Evolutionary conservation across 176 grass and related monocot genomes (phyloP), one percentile per base, ranked within the genome.

Genomic region (Oryza longistaminata): DNA sequence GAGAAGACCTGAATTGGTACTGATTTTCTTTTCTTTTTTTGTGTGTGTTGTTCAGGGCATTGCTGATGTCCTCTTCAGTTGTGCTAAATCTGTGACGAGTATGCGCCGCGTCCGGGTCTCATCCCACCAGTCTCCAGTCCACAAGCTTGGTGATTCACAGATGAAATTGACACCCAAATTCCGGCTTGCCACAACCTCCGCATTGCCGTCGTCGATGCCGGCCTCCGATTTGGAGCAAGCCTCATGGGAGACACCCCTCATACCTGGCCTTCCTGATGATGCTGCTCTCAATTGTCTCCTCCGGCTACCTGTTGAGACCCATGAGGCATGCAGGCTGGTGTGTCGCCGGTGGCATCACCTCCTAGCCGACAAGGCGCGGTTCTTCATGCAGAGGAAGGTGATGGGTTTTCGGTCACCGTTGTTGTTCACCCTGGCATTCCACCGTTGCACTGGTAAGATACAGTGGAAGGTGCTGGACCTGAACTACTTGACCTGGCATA

Each of bases 381-480:
- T 93, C 83, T 94, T 99, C 61, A 49, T 64, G 25, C 93, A 91
- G 3, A 81, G 93, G 6, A 84, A 76, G 26, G 61, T 25, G 2
- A 88, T 99, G 46, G 94, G 89, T 13, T 82, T 96, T 49, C 74
- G 76, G 15, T 67, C 86, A 0, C 96, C 96, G 0, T 96, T 80
- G 84, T 29, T 99, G 40, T 96, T 94, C 83, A 99, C 93, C 1
- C 83, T 99, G 11, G 96, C 96, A 1, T 99, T 94, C 88, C 96
- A 99, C 80, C 85, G 93, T 22, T 99, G 96, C 88, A 96, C 93
- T 7, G 96, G 96, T 15, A 94, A 96, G 81, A 99, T 99, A 19
- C 91, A 99, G 42, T 99, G 96, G 96, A 88, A 92, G 78, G 96
- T 96, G 48, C 88, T 99, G 8, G 96, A 99, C 79, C 90, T 99